Evolutionary conservation across 768 basidiomycete species (phyloP), one percentile per base, ranked within the genome.

Genomic region (Xerocomellus intermedius): DNA sequence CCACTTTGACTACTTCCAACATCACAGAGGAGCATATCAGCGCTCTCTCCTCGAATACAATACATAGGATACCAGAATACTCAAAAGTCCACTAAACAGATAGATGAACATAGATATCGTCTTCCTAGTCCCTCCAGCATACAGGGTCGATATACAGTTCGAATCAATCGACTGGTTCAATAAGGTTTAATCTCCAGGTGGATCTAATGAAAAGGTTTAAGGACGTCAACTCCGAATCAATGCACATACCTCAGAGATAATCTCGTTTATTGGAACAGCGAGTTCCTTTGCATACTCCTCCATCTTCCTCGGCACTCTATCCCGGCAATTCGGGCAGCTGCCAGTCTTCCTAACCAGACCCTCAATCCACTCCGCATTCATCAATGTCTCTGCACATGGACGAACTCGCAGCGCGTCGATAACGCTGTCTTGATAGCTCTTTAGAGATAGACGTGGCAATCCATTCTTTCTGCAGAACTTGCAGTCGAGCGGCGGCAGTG

Each of bases 381-480:
- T 53, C 44, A 71, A 46, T 17, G 67, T 71, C 26, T 71, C 69
- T 17, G 59, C 64, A 42, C 69, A 71, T 7, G 69, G 69, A n/a
- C 69, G 71, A 21, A 67, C 56, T 28, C 69, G 67, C 43, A 71
- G 50, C 12, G 50, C 62, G 6, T 73, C 71, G 28, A 71, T 69
- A 14, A 73, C 71, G 24, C 69, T 67, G 52, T 71, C 71, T 47
- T 71, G 69, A 51, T 71, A 71, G 30, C 45, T 62, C 55, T 67
- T 73, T 8, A 69, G 43, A 7, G 71, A 59, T 33, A 71, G 41
- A 48, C 69, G 69, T 21, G 71, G 60, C n/a, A 71, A 42, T 3
- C 69, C 69, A 51, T 73, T 71, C 62, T 71, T 71, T 57, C 69
- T 69, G 56, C 69, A 71, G 33, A 67, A 59, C 54, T 71, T 71